A percentile compares a stretch with the other conserved stretches of the same genome.
phyloP scores from a whole-genome alignment of 768 basidiomycete genomes.

The Mycena galopus region DNA sequence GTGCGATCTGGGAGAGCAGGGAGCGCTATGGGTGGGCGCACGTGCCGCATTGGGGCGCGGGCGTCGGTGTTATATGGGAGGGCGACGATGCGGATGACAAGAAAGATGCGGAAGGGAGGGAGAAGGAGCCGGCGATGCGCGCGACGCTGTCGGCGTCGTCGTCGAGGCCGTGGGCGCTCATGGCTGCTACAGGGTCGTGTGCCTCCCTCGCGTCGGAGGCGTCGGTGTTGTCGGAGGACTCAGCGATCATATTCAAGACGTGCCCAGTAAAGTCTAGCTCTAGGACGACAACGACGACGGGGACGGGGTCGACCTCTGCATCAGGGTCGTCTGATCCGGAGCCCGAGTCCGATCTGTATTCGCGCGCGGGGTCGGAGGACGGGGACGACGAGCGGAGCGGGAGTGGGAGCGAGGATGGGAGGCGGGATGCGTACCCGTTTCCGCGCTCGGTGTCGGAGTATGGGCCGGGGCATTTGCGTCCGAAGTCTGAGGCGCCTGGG shows the following conservation, averaged over 20 bases:
- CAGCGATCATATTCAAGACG: not conserved
- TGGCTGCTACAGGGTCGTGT: constrained; percentile 11
- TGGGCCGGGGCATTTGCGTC: not conserved
- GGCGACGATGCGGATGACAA: not conserved
- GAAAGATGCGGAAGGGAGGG: not conserved
- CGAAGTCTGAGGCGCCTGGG: not conserved
- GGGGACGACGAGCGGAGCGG: constrained; percentile 23
- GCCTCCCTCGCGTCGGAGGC: constrained; percentile 11
- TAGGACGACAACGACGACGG: not conserved
- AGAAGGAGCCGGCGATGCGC: constrained; percentile 17
- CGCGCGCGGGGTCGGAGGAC: not conserved
- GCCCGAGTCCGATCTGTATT: not conserved
- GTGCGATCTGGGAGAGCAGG: constrained; percentile 10
- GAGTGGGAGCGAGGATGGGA: not conserved
- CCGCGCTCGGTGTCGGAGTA: constrained; percentile 1
- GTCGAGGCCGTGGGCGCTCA: constrained; percentile 34
- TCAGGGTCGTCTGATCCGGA: not conserved
- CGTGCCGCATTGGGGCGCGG: not conserved
- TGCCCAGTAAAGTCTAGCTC: not conserved
- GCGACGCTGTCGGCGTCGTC: constrained; percentile 33
- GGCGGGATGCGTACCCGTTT: not conserved
- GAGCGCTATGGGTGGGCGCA: not conserved
- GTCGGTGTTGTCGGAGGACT: constrained; percentile 5
- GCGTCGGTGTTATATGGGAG: constrained; percentile 31
- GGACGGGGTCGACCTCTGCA: not conserved